Base-by-base conservation (phyloP, 2,329 filamentous ascomycete species). In the Microsporum audouinii region DNA sequence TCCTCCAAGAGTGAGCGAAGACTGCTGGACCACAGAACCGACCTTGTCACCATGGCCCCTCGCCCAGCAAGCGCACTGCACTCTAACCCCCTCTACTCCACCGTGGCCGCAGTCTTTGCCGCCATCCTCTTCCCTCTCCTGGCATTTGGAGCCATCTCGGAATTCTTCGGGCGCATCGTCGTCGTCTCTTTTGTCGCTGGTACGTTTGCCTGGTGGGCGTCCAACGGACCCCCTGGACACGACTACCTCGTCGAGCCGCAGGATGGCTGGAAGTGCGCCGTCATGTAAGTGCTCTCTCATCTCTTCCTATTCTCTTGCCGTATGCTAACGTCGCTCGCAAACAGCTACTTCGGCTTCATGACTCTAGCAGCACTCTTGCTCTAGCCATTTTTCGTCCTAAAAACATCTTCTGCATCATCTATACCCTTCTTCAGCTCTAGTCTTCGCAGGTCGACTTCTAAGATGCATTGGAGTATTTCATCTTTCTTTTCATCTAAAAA, bases 71-170 rank as follows among this genome's bases (percentile, higher is more conserved):
- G 23, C 34, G 27, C 45, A 7, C 57, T 61, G 33, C 31, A 57
- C 17, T 58, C 60, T 3, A 66, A 66, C 39, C 67, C 72, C 3
- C 68, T 72, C 51, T 73, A 74, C 55, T 68, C 71, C 47, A 71
- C 74, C 2, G 78, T 80, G 5, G 67, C 77, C 23, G 77, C 80
- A 0, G 71, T 81, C 7, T 80, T 79, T 0, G 73, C 77, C 0
- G 78, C 80, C 0, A 74, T 87, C 1, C 71, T 86, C 4, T 71
- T 84, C 0, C 84, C 85, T 0, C 75, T 86, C 1, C 67, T 86
- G 6, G 78, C 81, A 0, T 87, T 87, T 67, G 71, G 78, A 3
- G 75, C 84, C 27, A 80, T 87, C 23, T 76, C 79, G 0, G 78
- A 79, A 4, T 83, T 85, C 63, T 68, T 80, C 0, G 82, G 80